Conservation (phyloP, 2,329 filamentous ascomycete species). For the Microsporum canis region DNA sequence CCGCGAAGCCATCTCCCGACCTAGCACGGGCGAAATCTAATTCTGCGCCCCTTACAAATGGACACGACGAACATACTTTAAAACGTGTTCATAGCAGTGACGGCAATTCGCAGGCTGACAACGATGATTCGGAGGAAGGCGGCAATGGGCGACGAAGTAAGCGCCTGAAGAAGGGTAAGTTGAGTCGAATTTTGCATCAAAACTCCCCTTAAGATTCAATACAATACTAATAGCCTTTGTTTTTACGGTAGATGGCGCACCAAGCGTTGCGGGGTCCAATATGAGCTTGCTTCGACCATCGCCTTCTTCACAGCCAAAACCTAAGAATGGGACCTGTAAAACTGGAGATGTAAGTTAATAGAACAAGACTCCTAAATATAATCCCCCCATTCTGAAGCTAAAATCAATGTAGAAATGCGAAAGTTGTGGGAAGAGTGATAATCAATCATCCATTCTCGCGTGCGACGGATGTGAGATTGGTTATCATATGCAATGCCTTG, state of each 20-base stretch:
- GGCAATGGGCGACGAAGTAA: conserved; percentile 74
- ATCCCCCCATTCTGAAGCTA: neutral
- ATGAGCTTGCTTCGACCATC: conserved; percentile 89
- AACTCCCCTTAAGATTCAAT: conserved; percentile 13
- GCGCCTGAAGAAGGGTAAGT: conserved; percentile 72
- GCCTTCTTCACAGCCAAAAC: conserved; percentile 43
- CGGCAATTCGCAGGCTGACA: conserved; percentile 34
- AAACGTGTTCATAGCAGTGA: conserved; percentile 66
- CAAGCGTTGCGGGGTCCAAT: conserved; percentile 88
- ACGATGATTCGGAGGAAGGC: conserved; percentile 45
- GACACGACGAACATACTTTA: conserved; percentile 45
- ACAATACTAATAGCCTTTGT: neutral
- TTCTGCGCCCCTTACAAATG: conserved; percentile 43
- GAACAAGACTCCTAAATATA: neutral
- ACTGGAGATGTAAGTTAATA: conserved; percentile 44
- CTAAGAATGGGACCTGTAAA: conserved; percentile 46
- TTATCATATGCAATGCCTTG: conserved; percentile 78
- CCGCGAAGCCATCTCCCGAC: conserved; percentile 54
- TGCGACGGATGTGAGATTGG: conserved; percentile 89
- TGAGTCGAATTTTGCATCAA: neutral
- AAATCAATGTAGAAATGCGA: conserved; percentile 57
- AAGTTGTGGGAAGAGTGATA: conserved; percentile 68
- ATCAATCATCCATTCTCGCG: conserved; percentile 56
- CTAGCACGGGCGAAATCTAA: conserved; percentile 46
- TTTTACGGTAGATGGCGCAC: conserved; percentile 37